Evolutionary conservation across 257 asterid species (phyloP).

Genomic region (Solanum bulbocastanum): DNA sequence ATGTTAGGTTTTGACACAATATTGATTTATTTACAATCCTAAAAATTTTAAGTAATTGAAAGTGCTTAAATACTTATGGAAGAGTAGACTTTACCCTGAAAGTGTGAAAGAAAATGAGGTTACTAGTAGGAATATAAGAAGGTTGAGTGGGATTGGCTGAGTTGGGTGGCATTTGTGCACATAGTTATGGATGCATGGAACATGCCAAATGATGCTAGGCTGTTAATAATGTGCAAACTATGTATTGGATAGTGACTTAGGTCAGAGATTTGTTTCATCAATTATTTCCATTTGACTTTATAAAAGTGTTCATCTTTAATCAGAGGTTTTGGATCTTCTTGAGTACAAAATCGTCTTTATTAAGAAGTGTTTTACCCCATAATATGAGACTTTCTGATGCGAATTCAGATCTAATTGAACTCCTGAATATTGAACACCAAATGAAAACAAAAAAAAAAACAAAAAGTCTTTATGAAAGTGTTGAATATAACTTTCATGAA

Average conservation of each 20-base stretch:
- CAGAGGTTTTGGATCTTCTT: too few species aligned
- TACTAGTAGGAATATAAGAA: neutral
- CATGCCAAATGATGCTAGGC: neutral
- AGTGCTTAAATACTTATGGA: neutral
- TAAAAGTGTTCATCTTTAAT: too few species aligned
- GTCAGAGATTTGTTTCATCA: neutral
- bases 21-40: neutral
- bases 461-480: neutral
- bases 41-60: neutral
- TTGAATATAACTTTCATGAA: neutral
- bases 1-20: neutral
- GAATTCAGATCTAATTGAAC: rapidly evolving
- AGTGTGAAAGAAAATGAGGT: neutral
- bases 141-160: neutral
- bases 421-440: rapidly evolving
- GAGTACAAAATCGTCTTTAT: rapidly evolving
- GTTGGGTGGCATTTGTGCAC: neutral
- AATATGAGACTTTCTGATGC: too few species aligned
- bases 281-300: neutral
- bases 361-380: too few species aligned
- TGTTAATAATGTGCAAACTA: neutral
- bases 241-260: neutral
- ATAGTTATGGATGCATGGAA: neutral
- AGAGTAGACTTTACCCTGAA: neutral
- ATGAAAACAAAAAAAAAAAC: too few species aligned